Evolutionary conservation across 1,139 yeast species (phyloP), one percentile per base, ranked within the genome.

Genomic region (Scheffersomyces illinoinensis): DNA sequence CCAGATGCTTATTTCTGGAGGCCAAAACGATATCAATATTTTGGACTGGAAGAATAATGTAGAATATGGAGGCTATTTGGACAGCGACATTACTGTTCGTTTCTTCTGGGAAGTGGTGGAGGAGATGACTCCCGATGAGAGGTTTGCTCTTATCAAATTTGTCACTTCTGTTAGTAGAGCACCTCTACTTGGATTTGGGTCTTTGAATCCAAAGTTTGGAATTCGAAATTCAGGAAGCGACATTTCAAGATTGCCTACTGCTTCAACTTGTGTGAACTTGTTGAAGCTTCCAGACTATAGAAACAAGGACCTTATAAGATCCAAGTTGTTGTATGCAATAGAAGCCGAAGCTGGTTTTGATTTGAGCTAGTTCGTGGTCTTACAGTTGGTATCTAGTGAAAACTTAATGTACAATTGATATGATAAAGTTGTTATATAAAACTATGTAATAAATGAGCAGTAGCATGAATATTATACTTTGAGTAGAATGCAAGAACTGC

Each of bases 121-220:
- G 21, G 97, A 91, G 59, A 85, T 93, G 81, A 71, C 80, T 2
- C 78, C 84, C 1, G 83, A 82, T 20, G 91, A 92, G 60, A 78
- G 86, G 63, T 79, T 84, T 43, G 83, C 85, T 61, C 82, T 95
- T 59, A 75, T 93, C 49, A 90, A 91, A 69, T 95, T 93, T 76
- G 97, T 91, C 24, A 95, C 98, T 0, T 90, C 97, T 0, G 97
- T 92, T 1, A 88, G 97, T 1, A 83, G 95, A 62, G 97, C 97
- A 0, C 99, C 99, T 1, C 77, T 95, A 48, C 79, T 91, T 39
- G 99, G 99, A 0, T 95, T 95, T 71, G 79, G 82, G 3, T 85
- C 87, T 7, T 78, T 96, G 56, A 76, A 76, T 48, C 99, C 99
- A 0, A 80, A 79, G 58, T 93, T 95, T 75, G 97, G 97, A 1